Evolutionary conservation across 805 yeast species (phyloP), one percentile per base, ranked within the genome.

Genomic region (Spathaspora passalidarum): DNA sequence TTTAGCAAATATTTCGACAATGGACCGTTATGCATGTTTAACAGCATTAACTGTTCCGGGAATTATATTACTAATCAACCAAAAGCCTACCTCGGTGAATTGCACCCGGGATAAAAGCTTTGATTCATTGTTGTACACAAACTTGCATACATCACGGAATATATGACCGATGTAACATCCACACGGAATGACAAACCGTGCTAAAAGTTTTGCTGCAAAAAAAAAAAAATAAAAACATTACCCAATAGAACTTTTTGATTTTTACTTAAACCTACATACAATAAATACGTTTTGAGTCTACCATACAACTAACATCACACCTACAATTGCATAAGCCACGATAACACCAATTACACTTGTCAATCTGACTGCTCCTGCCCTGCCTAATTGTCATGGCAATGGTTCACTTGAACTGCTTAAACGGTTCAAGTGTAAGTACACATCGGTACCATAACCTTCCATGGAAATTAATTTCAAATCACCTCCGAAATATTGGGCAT

Each of bases 381-480:
- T 25, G 34, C 38, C 26, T 9, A 36, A 21, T 46, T 35, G 22
- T 48, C 54, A 76, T 47, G 81, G 81, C 45, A 81, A 63, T 4
- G 92, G 94, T 65, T 86, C 95, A 46, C 81, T 76, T 2, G 84
- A 79, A 43, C 86, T 79, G 55, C 86, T 81, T 55, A 89, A 77
- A 45, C 95, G 73, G 64, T 89, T 89, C 61, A 89, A 73, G 66
- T 90, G 96, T 58, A 90, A 65, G 57, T 89, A 90, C 1, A 88
- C 96, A 61, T 89, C 97, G 1, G 97, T 89, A 13, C 97, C 97
- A 59, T 89, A 88, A 7, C 96, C 96, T 65, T 89, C 96, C 96
- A 90, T 88, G 26, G 89, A 81, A 46, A 88, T 89, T 57, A 90
- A 74, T 59, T 85, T 86, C 63, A 89, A 76, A 57, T 90, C 96